Base-by-base conservation (phyloP, 345 rosid species). In the Acer saccharum region DNA sequence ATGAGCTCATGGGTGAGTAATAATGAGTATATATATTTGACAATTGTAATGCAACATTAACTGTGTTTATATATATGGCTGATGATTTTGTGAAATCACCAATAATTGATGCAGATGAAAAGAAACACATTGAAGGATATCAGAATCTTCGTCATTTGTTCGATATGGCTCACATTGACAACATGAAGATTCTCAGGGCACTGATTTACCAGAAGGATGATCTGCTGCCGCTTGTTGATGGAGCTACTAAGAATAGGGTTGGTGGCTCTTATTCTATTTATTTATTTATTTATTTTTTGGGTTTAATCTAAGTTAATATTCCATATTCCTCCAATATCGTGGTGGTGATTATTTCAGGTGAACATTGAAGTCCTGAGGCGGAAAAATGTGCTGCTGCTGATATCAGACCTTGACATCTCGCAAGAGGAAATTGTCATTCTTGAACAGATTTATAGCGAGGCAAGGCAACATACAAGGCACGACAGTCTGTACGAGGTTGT, bases 401-500 rank as follows among this genome's bases (percentile, higher is more conserved):
- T 93, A 74, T 92, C 98, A 68, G 93, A 89, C 88, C 82, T 93
- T 43, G 89, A 89, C 74, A 81, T 89, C 66, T 77, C 89, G 41
- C 81, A 68, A 44, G 87, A 83, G n/a, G 94, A 93, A 83, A 74
- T 93, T 13, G 57, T 74, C 68, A 80, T 86, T 68, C 88, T 95
- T 48, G 88, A 83, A 69, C 79, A 86, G 44, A 83, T 91, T 61
- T 89, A 89, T 83, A 79, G 17, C 1, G 94, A 93, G 29, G 83
- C 83, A 6, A 79, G 85, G 82, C 77, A 80, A 71, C 88, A 88
- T 17, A 23, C 57, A 8, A 82, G 82, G 78, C 20, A 50, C 6
- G 87, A 80, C 3, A 78, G 77, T 61, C 83, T 77, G 16, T 94
- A 87, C 66, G 98, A 91, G 87, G 79, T 95, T 17, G 87, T 93